These are phyloP conservation scores for Podila epicladia DNA, from an alignment of 192 early-diverging fungal genomes.

Conservation along the genomic window DNA sequence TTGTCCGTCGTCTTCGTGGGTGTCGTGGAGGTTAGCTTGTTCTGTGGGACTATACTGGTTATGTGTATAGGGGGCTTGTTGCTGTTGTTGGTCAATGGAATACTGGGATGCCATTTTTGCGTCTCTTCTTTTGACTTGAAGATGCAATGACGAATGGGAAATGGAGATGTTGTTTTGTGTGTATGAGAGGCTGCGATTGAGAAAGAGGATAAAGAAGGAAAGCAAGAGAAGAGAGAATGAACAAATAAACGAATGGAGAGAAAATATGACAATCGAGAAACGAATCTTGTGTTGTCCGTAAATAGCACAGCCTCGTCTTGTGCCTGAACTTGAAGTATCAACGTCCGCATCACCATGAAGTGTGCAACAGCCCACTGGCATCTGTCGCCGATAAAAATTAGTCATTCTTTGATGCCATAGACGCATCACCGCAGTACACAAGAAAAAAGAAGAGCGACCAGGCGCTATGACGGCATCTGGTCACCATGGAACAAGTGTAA, in stretches of 20 bases:
- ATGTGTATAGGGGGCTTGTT: background rate
- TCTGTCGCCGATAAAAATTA: too few relatives aligned
- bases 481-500: too few relatives aligned
- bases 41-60: background rate
- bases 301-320: background rate
- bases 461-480: too few relatives aligned
- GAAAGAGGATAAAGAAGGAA: background rate
- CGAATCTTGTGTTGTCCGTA: too few relatives aligned
- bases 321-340: too few relatives aligned
- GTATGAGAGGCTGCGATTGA: background rate
- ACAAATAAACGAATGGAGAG: background rate
- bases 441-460: too few relatives aligned
- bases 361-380: too few relatives aligned
- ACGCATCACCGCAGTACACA: too few relatives aligned
- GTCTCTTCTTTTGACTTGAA: too few relatives aligned
- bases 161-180: background rate
- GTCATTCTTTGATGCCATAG: too few relatives aligned
- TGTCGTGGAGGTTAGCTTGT: background rate
- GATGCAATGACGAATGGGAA: background rate
- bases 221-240: background rate
- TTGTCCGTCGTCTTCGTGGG: background rate
- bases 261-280: background rate
- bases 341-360: too few relatives aligned
- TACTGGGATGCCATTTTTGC: background rate
- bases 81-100: background rate